A percentile compares a stretch with the other conserved stretches of the same genome.
These are phyloP conservation scores for Boletus rubroflammeus DNA, from an alignment of 768 basidiomycete species.

Conservation along the genomic window DNA sequence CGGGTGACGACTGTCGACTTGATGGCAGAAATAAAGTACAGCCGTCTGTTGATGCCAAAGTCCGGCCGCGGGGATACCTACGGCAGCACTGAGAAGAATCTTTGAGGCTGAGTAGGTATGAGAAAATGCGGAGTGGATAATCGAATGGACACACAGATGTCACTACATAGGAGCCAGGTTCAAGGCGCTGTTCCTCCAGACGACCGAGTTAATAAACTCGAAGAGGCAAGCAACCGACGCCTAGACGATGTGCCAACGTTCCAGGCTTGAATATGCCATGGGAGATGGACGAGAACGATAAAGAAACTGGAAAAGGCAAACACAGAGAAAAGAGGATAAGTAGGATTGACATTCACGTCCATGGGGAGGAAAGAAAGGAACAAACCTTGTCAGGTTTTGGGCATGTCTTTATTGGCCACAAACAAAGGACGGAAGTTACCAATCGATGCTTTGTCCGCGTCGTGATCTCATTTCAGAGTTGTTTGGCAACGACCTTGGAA, in stretches of 20 bases:
- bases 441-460: slow-evolving; percentile 12
- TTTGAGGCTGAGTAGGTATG: slow-evolving; percentile 40
- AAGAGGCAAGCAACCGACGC: slow-evolving; percentile 53
- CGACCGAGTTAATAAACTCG: slow-evolving; percentile 59
- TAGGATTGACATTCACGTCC: slow-evolving; percentile 7
- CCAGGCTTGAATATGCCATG: slow-evolving; percentile 65
- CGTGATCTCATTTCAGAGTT: slow-evolving; percentile 14
- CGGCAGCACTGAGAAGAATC: slow-evolving; percentile 40
- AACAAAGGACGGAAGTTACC: slow-evolving; percentile 20
- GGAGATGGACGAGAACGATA: slow-evolving; percentile 44
- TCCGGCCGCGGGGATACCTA: slow-evolving; percentile 44
- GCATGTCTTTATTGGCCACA: slow-evolving; percentile 8
- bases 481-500: slow-evolving; percentile 27
- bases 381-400: background rate
- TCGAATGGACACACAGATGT: slow-evolving; percentile 37
- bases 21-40: slow-evolving; percentile 42
- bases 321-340: slow-evolving; percentile 33
- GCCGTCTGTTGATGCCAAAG: slow-evolving; percentile 50
- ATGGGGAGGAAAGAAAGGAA: slow-evolving; percentile 18
- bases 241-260: slow-evolving; percentile 77
- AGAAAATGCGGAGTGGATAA: background rate
- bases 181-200: slow-evolving; percentile 62
- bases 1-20: slow-evolving; percentile 17
- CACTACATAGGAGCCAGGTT: slow-evolving; percentile 59
- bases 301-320: slow-evolving; percentile 40